Percentiles rank a stretch among this genome's conserved stretches.
phyloP scores from a whole-genome alignment of 331 rosid genomes.

The Erythrophleum ivorense region DNA sequence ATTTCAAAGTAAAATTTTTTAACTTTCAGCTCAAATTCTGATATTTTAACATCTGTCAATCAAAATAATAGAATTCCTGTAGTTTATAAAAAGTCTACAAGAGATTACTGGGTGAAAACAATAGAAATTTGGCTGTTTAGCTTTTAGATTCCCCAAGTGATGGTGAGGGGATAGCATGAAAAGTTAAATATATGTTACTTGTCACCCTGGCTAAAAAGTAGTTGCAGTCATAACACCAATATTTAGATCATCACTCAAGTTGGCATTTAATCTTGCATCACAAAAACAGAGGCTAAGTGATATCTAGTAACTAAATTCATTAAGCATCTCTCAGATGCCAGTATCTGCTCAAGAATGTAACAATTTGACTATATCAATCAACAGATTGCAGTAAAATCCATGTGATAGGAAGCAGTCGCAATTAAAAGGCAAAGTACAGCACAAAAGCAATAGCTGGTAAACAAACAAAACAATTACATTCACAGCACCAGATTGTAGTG shows the following conservation, averaged over 20 bases:
- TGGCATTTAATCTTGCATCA: not conserved
- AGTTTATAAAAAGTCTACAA: not conserved
- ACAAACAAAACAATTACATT: not conserved
- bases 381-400: not conserved
- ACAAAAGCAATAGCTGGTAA: not conserved
- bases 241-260: not conserved
- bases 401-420: not conserved
- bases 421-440: not conserved
- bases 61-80: constrained; percentile 9
- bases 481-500: not conserved
- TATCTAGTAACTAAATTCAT: not conserved
- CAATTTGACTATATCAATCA: not conserved
- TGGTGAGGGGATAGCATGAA: not conserved
- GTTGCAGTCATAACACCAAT: not conserved
- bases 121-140: not conserved
- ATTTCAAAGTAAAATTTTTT: too few relatives aligned
- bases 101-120: not conserved
- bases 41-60: not conserved
- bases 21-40: not conserved
- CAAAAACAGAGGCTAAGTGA: not conserved
- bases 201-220: not conserved
- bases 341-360: not conserved
- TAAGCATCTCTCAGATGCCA: not conserved
- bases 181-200: not conserved
- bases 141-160: not conserved